These are phyloP conservation scores for Heimioporus sp. DNA, from an alignment of 768 basidiomycete genomes.

Conservation along the genomic window DNA sequence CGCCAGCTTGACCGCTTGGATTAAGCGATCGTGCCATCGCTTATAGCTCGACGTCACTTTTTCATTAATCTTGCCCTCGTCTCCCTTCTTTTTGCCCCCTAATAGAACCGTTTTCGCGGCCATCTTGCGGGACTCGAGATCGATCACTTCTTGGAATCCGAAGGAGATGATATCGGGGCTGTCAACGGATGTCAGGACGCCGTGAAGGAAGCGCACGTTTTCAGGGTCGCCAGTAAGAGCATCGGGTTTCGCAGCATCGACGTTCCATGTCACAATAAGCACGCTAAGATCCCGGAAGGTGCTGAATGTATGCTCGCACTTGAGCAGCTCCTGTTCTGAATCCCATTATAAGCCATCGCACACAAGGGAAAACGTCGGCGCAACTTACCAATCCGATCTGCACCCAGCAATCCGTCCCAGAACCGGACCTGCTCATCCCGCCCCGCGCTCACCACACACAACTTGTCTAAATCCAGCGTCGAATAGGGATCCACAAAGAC, in stretches of 20 bases:
- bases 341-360: neutral
- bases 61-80: slow-evolving; percentile 57
- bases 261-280: slow-evolving; percentile 90
- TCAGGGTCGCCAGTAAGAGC: slow-evolving; percentile 59
- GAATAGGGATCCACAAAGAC: slow-evolving; percentile 72
- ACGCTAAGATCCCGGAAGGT: slow-evolving; percentile 74
- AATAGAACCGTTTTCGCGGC: slow-evolving; percentile 89
- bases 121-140: slow-evolving; percentile 90
- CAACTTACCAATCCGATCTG: slow-evolving; percentile 82
- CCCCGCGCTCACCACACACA: slow-evolving; percentile 75
- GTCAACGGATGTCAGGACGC: slow-evolving; percentile 69
- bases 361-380: neutral
- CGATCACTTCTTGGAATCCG: slow-evolving; percentile 95
- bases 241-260: slow-evolving; percentile 84
- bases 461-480: slow-evolving; percentile 61
- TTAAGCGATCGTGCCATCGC: slow-evolving; percentile 82
- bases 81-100: slow-evolving; percentile 62
- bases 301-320: slow-evolving; percentile 75
- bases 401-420: slow-evolving; percentile 88
- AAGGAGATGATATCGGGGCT: slow-evolving; percentile 88
- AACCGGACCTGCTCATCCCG: slow-evolving; percentile 69
- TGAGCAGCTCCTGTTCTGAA: slow-evolving; percentile 76
- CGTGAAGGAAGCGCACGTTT: slow-evolving; percentile 81
- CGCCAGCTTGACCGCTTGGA: slow-evolving; percentile 65
- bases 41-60: slow-evolving; percentile 87